Evolutionary conservation across 129 eudicot species (phyloP).

Genomic region (Silybum marianum): DNA sequence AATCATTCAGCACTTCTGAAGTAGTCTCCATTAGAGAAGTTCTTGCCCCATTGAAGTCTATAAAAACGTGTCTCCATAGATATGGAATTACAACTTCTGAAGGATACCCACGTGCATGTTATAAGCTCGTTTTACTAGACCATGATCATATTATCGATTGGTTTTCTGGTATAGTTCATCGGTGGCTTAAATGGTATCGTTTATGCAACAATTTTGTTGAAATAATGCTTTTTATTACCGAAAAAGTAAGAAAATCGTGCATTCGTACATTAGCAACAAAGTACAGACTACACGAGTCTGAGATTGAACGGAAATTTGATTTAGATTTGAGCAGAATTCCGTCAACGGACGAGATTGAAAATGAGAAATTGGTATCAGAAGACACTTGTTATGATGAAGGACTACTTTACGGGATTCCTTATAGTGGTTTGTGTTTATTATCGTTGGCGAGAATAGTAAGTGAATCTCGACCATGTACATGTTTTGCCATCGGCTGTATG

Average conservation of each 20-base stretch:
- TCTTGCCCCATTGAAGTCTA: constrained; percentile 54
- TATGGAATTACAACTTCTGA: constrained; percentile 63
- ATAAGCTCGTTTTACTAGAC: constrained; percentile 62
- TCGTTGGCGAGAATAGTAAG: constrained; percentile 76
- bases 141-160: constrained; percentile 67
- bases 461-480: constrained; percentile 62
- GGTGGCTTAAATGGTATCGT: constrained; percentile 88
- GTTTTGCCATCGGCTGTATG: constrained; percentile 79
- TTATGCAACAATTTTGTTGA: constrained; percentile 61
- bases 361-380: constrained; percentile 29
- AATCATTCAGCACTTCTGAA: constrained; percentile 35
- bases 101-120: constrained; percentile 64
- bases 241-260: constrained; percentile 70
- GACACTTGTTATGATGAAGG: constrained; percentile 51
- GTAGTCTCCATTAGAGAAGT: constrained; percentile 37
- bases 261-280: constrained; percentile 80
- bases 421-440: constrained; percentile 66
- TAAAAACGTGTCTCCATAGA: constrained; percentile 66
- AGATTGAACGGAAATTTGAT: constrained; percentile 66
- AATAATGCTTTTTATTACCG: constrained; percentile 50
- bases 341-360: constrained; percentile 46
- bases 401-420: constrained; percentile 56
- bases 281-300: constrained; percentile 60
- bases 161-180: constrained; percentile 62
- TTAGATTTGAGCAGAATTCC: constrained; percentile 69